Conservation (phyloP, 2,329 filamentous ascomycete genomes). For the Fusarium sp. region DNA sequence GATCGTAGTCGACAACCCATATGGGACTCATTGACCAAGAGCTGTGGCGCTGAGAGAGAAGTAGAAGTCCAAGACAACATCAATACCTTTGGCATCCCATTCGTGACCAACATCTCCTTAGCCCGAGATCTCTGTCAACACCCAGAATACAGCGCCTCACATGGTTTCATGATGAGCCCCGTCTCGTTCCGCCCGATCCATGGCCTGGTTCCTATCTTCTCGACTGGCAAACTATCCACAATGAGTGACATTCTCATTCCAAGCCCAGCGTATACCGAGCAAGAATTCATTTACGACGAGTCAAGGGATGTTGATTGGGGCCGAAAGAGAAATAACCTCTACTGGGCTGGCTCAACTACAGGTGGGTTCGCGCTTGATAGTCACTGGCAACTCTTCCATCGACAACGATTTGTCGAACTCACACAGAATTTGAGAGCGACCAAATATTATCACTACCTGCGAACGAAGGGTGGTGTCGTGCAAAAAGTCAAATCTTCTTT, state of each 20-base stretch:
- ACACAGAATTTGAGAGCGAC: neutral
- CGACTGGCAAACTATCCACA: conserved; percentile 53
- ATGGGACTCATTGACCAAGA: conserved; percentile 46
- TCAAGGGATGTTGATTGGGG: conserved; percentile 57
- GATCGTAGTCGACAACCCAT: conserved; percentile 38
- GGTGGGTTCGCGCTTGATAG: conserved; percentile 52
- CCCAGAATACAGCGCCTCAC: conserved; percentile 53
- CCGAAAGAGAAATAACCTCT: conserved; percentile 59
- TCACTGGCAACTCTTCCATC: conserved; percentile 49
- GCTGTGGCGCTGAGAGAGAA: conserved; percentile 31
- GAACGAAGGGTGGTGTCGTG: fast-evolving
- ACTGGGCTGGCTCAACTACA: conserved; percentile 66
- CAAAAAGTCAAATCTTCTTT: neutral
- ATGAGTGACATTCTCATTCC: conserved; percentile 63
- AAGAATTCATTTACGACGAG: conserved; percentile 53
- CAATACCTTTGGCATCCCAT: conserved; percentile 46
- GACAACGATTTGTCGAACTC: neutral
- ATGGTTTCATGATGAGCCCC: conserved; percentile 58
- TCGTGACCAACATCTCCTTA: conserved; percentile 45
- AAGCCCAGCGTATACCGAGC: conserved; percentile 56
- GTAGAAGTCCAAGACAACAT: neutral
- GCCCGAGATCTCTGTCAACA: conserved; percentile 55
- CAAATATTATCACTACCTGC: neutral
- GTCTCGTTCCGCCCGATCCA: conserved; percentile 52
- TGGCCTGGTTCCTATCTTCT: conserved; percentile 56